A percentile compares a stretch with the other conserved stretches of the same genome.
These are phyloP conservation scores for Paecilomyces sp. DNA, from an alignment of 2,329 filamentous ascomycete species.

Conservation along the genomic window DNA sequence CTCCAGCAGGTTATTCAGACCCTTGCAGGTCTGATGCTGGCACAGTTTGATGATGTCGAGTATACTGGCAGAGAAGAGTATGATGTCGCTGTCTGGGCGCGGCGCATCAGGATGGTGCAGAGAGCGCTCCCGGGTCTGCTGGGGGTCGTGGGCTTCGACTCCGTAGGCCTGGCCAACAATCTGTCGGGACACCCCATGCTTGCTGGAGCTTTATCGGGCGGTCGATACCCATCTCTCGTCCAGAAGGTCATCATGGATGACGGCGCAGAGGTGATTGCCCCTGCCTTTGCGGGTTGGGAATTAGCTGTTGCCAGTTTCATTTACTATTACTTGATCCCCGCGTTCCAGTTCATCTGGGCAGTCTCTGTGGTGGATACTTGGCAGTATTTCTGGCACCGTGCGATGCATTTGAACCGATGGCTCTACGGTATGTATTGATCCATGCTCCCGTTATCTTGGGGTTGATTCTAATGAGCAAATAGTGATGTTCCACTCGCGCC, in stretches of 20 bases:
- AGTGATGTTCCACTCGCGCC: slow-evolving; percentile 88
- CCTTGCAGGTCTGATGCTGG: slow-evolving; percentile 59
- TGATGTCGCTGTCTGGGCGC: slow-evolving; percentile 85
- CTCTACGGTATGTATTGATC: slow-evolving; percentile 63
- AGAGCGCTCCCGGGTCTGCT: slow-evolving; percentile 67
- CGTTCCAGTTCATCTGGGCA: slow-evolving; percentile 67
- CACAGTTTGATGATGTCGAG: slow-evolving; percentile 65
- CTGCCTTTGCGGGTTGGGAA: slow-evolving; percentile 81
- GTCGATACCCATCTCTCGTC: slow-evolving; percentile 66
- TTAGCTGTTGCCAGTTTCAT: slow-evolving; percentile 64
- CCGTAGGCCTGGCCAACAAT: slow-evolving; percentile 66
- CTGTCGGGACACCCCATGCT: slow-evolving; percentile 67
- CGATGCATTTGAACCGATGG: slow-evolving; percentile 97
- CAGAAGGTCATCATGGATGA: slow-evolving; percentile 49
- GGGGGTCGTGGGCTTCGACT: slow-evolving; percentile 67
- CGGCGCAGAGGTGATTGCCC: slow-evolving; percentile 46
- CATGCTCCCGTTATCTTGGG: not conserved
- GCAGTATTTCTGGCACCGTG: slow-evolving; percentile 95
- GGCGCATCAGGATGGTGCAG: slow-evolving; percentile 70
- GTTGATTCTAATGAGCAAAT: slow-evolving; percentile 9
- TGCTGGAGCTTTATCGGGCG: slow-evolving; percentile 69
- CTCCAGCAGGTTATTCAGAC: slow-evolving; percentile 89
- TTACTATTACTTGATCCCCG: slow-evolving; percentile 72
- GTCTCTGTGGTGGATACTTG: slow-evolving; percentile 82
- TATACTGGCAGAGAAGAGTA: slow-evolving; percentile 72